Evolutionary conservation across 768 basidiomycete species (phyloP).

Genomic region (Polyporus arcularius): DNA sequence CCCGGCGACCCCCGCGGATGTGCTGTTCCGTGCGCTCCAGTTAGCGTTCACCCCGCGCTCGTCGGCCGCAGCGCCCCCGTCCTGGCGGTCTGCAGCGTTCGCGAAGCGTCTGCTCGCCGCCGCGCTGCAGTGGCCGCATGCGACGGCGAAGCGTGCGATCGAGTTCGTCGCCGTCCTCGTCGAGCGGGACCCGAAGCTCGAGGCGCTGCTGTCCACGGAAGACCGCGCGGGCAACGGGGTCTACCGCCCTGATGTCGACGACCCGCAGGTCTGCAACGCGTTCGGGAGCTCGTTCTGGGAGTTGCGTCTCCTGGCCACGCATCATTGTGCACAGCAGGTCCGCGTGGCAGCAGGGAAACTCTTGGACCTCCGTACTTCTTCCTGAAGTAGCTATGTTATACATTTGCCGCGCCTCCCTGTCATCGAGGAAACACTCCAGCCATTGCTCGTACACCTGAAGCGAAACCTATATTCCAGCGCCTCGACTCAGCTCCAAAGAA

Average conservation of each 20-base stretch:
- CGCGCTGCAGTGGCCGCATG: constrained; percentile 79
- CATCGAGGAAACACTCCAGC: not conserved
- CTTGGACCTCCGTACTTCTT: constrained; percentile 41
- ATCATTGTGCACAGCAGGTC: constrained; percentile 69
- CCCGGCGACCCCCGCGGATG: constrained; percentile 51
- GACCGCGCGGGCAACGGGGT: constrained; percentile 84
- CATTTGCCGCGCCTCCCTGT: not conserved
- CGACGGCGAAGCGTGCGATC: constrained; percentile 63
- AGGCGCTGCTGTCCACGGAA: constrained; percentile 82
- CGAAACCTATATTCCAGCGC: too few species aligned
- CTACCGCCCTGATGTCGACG: constrained; percentile 84
- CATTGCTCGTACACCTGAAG: too few species aligned
- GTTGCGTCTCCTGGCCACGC: constrained; percentile 59
- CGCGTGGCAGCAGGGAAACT: constrained; percentile 65
- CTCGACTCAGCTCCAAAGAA: too few species aligned
- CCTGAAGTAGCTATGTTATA: constrained; percentile 21
- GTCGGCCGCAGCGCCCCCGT: constrained; percentile 53
- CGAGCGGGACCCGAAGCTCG: constrained; percentile 76
- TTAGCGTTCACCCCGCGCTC: constrained; percentile 79
- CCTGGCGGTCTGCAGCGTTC: constrained; percentile 87
- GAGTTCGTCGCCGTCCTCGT: constrained; percentile 75
- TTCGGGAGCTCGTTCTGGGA: constrained; percentile 91
- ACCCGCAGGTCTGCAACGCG: constrained; percentile 80
- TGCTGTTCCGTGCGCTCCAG: constrained; percentile 85
- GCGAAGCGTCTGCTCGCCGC: constrained; percentile 87